phyloP scores from a whole-genome alignment of 2,329 filamentous ascomycete genomes.

The Colletotrichum destructivum region DNA sequence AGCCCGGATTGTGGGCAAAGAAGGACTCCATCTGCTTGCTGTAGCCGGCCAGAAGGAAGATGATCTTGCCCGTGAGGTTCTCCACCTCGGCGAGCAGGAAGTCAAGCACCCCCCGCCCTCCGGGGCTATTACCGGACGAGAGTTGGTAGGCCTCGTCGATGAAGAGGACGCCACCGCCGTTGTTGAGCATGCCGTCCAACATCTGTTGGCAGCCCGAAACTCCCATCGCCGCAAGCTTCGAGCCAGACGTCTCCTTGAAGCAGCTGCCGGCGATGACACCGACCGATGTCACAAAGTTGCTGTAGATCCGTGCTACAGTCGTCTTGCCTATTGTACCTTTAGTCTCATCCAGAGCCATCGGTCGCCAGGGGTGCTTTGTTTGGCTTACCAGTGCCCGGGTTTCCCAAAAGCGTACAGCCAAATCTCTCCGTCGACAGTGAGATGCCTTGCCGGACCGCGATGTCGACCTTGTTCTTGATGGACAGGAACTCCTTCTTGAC shows the following conservation, averaged over 20 bases:
- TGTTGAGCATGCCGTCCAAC: constrained; percentile 62
- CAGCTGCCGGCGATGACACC: constrained; percentile 72
- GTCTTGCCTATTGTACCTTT: constrained; percentile 69
- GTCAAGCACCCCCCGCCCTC: constrained; percentile 76
- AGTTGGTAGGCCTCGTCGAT: constrained; percentile 88
- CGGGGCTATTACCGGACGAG: constrained; percentile 68
- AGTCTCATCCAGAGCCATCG: background rate
- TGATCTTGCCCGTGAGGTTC: constrained; percentile 77
- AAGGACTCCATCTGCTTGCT: constrained; percentile 82
- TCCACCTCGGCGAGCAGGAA: constrained; percentile 81
- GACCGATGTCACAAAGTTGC: constrained; percentile 73
- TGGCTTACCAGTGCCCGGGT: constrained; percentile 78
- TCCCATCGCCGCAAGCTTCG: constrained; percentile 74
- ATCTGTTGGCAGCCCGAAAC: constrained; percentile 70
- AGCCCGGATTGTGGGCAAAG: constrained; percentile 80
- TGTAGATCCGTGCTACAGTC: constrained; percentile 80
- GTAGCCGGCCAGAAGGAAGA: constrained; percentile 83
- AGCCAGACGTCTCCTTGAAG: constrained; percentile 79
- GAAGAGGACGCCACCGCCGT: constrained; percentile 79
- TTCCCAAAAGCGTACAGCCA: constrained; percentile 76
- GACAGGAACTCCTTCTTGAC: constrained; percentile 76
- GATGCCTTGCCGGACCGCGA: constrained; percentile 68
- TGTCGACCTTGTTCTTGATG: constrained; percentile 77
- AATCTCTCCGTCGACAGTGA: constrained; percentile 72
- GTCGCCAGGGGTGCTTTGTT: background rate